phyloP scores from a whole-genome alignment of 176 grass and related monocot species.

The Saccharum officinarum region DNA sequence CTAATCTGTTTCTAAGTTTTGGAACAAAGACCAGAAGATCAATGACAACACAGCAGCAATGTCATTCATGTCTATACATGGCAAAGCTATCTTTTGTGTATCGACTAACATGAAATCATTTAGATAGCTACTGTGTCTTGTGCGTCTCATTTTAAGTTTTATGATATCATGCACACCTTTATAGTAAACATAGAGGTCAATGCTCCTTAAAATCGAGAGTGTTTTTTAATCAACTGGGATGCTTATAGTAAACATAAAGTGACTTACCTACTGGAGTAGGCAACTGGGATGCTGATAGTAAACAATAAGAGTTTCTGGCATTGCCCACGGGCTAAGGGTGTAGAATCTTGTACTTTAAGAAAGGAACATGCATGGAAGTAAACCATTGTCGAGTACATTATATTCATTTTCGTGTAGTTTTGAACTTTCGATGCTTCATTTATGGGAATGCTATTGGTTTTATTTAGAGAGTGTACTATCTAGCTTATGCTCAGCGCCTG shows the following conservation, averaged over 20 bases:
- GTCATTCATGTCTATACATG: slow-evolving; percentile 42
- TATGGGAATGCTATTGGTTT: not conserved
- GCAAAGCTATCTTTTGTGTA: slow-evolving; percentile 22
- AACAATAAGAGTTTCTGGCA: slow-evolving; percentile 1
- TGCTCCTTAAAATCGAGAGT: slow-evolving; percentile 13
- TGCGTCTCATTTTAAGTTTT: not conserved
- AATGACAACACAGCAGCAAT: slow-evolving; percentile 24
- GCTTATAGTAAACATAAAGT: slow-evolving; percentile 26
- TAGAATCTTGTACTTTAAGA: slow-evolving; percentile 15
- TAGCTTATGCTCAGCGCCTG: not conserved
- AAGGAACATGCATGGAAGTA: not conserved
- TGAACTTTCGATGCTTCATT: not conserved
- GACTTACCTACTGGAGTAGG: not conserved
- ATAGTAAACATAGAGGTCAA: not conserved
- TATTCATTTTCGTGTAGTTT: not conserved
- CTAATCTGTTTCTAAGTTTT: slow-evolving; percentile 28
- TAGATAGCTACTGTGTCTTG: slow-evolving; percentile 19
- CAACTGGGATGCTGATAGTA: slow-evolving; percentile 14
- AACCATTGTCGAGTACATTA: not conserved
- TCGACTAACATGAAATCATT: slow-evolving; percentile 14
- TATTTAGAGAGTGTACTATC: not conserved
- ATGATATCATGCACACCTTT: not conserved
- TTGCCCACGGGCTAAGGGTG: slow-evolving; percentile 5
- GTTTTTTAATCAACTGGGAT: slow-evolving; percentile 14
- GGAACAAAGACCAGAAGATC: slow-evolving; percentile 22